Evolutionary conservation across 2,329 filamentous ascomycete genomes (phyloP).

Genomic region (Sarocladiaceae sp.): DNA sequence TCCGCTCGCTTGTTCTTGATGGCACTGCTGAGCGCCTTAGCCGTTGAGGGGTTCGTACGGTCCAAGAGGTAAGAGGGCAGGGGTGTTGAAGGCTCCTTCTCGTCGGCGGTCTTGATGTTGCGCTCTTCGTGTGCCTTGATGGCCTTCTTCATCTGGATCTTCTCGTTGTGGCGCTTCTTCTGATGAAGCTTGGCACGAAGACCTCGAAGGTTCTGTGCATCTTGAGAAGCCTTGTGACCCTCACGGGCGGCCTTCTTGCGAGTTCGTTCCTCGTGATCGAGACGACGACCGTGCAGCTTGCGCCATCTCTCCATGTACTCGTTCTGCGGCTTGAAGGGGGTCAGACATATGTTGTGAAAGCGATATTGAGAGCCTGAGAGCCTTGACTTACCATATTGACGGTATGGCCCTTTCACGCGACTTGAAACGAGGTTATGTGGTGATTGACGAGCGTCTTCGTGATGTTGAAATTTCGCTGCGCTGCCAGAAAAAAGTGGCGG

Average conservation of each 20-base stretch:
- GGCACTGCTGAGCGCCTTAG: conserved; percentile 71
- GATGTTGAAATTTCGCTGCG: conserved; percentile 20
- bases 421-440: conserved; percentile 12
- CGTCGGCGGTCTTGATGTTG: conserved; percentile 84
- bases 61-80: conserved; percentile 93
- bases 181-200: conserved; percentile 90
- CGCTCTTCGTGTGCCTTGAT: conserved; percentile 95
- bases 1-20: conserved; percentile 96
- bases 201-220: conserved; percentile 90
- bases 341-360: conserved; percentile 14
- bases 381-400: conserved; percentile 28
- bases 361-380: not conserved
- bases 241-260: conserved; percentile 87
- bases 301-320: conserved; percentile 71
- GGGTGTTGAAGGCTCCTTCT: conserved; percentile 75
- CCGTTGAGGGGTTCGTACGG: conserved; percentile 55
- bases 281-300: conserved; percentile 43
- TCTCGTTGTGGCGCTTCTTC: conserved; percentile 92
- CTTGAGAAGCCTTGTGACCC: conserved; percentile 79
- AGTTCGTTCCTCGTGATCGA: conserved; percentile 81
- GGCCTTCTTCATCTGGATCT: conserved; percentile 95
- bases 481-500: conserved; percentile 12
- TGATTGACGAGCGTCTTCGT: not conserved
- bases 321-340: conserved; percentile 65
- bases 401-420: conserved; percentile 20